A percentile compares a stretch with the other conserved stretches of the same genome.
These are phyloP conservation scores for Solanum aculeatissimum DNA, from an alignment of 305 asterid genomes.

Conservation along the genomic window DNA sequence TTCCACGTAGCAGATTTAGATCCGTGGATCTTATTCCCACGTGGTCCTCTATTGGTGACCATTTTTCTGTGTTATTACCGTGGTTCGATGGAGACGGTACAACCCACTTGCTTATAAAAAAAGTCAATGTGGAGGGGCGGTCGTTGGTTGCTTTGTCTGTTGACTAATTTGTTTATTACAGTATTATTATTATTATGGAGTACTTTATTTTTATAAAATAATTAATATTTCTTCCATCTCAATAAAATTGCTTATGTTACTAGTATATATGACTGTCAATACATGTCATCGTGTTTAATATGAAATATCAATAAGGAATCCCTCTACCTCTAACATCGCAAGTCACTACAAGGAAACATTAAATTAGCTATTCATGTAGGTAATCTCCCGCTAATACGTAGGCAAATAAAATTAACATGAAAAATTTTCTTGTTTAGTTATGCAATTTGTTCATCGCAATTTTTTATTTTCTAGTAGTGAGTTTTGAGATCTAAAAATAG, in stretches of 20 bases:
- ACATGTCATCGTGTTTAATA: too few relatives aligned
- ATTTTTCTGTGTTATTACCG: slow-evolving; percentile 5
- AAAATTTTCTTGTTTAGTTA: too few relatives aligned
- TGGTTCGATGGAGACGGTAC: slow-evolving; percentile 15
- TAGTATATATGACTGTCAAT: too few relatives aligned
- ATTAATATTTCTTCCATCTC: background rate
- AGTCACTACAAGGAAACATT: too few relatives aligned
- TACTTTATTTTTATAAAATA: background rate
- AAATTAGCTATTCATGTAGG: too few relatives aligned
- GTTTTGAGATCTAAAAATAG: background rate
- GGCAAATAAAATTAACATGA: too few relatives aligned
- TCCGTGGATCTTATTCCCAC: background rate
- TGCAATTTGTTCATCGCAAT: too few relatives aligned
- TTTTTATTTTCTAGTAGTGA: too few relatives aligned
- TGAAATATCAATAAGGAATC: too few relatives aligned
- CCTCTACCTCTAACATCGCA: background rate
- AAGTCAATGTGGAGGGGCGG: slow-evolving; percentile 10
- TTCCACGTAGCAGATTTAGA: background rate
- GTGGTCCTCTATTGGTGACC: background rate
- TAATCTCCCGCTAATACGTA: too few relatives aligned
- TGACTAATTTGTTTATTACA: background rate
- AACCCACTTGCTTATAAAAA: background rate
- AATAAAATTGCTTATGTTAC: background rate
- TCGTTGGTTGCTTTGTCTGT: slow-evolving; percentile 6
- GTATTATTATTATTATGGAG: background rate